These are phyloP conservation scores for Echium plantagineum DNA, from an alignment of 257 asterid genomes.

Conservation along the genomic window DNA sequence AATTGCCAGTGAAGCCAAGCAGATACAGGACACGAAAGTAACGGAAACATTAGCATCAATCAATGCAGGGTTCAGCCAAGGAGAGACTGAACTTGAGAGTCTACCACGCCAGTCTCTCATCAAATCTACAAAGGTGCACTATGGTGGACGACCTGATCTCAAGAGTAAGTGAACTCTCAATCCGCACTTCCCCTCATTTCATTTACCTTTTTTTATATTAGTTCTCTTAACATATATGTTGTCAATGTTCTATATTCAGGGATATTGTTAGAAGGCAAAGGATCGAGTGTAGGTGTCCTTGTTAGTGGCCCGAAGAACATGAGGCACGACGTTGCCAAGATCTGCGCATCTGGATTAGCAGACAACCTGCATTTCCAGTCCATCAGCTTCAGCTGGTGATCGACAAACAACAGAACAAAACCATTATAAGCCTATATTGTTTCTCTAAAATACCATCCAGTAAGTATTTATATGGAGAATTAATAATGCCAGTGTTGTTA, in stretches of 20 bases:
- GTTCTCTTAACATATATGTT: background rate
- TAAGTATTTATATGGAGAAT: background rate
- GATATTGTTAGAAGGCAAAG: slow-evolving; percentile 49
- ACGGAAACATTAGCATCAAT: slow-evolving; percentile 17
- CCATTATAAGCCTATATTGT: slow-evolving; percentile 2
- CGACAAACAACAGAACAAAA: background rate
- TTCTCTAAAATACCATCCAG: background rate
- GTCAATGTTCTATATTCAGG: slow-evolving; percentile 20
- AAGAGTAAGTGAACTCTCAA: slow-evolving; percentile 37
- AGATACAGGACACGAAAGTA: slow-evolving; percentile 39
- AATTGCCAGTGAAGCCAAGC: slow-evolving; percentile 40
- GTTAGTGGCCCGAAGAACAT: slow-evolving; percentile 78
- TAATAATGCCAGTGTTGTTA: background rate
- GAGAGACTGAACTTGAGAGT: slow-evolving; percentile 62
- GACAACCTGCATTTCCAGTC: slow-evolving; percentile 66
- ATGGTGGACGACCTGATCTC: slow-evolving; percentile 75
- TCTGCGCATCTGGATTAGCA: slow-evolving; percentile 55
- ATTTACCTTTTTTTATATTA: background rate
- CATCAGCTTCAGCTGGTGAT: slow-evolving; percentile 92
- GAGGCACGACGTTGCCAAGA: slow-evolving; percentile 78
- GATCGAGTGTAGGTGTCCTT: slow-evolving; percentile 54
- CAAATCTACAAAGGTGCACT: slow-evolving; percentile 52
- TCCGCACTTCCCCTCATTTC: background rate
- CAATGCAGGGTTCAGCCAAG: slow-evolving; percentile 14
- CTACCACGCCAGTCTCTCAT: slow-evolving; percentile 50